phyloP scores from a whole-genome alignment of 306 rosid species.

The Fragaria iinumae region DNA sequence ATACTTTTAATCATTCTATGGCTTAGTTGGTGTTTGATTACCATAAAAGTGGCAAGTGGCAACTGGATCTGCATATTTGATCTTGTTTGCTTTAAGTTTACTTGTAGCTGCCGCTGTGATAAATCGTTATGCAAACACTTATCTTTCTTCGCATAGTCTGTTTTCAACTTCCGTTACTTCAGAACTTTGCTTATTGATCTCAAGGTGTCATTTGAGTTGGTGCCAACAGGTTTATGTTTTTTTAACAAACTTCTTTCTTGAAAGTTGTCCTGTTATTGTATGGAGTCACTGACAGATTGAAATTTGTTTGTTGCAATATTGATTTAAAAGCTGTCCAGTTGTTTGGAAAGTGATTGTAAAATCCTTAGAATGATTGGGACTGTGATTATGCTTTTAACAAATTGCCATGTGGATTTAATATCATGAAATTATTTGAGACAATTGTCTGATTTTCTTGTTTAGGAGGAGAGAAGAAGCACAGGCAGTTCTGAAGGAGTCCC shows the following conservation, averaged over 20 bases:
- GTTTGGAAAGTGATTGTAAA: constrained; percentile 2
- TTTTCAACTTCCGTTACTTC: background rate
- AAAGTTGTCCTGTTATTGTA: background rate
- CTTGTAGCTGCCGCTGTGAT: background rate
- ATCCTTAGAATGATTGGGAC: background rate
- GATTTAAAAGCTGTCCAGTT: background rate
- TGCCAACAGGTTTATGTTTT: background rate
- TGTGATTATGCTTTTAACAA: background rate
- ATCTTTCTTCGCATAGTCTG: background rate
- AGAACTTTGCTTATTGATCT: background rate
- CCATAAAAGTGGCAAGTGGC: background rate
- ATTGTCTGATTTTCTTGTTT: constrained; percentile 4
- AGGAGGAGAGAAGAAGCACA: constrained; percentile 94
- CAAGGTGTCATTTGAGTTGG: background rate
- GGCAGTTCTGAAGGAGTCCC: constrained; percentile 69
- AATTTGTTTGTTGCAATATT: background rate
- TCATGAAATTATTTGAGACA: background rate
- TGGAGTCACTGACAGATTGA: background rate
- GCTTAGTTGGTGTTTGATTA: background rate
- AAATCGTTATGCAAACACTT: background rate
- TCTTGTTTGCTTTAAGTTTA: background rate
- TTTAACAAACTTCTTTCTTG: background rate
- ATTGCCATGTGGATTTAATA: background rate
- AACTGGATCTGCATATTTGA: background rate
- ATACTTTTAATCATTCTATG: background rate